Conservation (phyloP, 768 basidiomycete genomes). For the Termitomyces heimii region DNA sequence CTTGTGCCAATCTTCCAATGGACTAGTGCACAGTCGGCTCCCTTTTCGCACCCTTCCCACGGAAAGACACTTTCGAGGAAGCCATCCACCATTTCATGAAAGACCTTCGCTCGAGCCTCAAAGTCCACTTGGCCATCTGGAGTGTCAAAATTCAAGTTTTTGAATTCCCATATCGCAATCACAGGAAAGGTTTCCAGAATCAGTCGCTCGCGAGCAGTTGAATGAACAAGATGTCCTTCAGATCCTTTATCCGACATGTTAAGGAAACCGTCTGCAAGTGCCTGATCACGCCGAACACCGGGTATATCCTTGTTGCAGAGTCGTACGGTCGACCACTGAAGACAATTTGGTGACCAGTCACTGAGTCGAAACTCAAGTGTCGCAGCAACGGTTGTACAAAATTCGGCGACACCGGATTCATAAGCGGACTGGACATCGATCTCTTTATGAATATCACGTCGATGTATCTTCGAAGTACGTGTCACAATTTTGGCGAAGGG, state of each 20-base stretch:
- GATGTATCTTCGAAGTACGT: background rate
- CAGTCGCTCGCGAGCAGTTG: background rate
- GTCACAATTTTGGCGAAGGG: background rate
- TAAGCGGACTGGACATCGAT: background rate
- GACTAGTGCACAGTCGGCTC: background rate
- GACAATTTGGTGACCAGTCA: background rate
- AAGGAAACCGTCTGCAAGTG: constrained; percentile 1
- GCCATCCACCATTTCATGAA: background rate
- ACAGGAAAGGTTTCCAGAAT: background rate
- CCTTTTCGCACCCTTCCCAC: constrained; percentile 1
- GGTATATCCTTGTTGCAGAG: background rate
- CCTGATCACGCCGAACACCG: too few species aligned
- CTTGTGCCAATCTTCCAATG: too few species aligned
- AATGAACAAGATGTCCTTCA: background rate
- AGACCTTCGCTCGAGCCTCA: background rate
- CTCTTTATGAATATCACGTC: background rate
- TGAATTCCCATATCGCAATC: too few species aligned
- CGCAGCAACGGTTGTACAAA: background rate
- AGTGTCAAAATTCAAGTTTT: background rate
- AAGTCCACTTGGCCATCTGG: background rate
- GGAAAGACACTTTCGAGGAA: background rate
- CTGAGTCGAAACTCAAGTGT: background rate
- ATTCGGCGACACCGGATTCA: background rate
- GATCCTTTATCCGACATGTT: background rate
- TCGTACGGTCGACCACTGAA: background rate